A percentile compares a stretch with the other conserved stretches of the same genome.
Conservation (phyloP, 2,329 filamentous ascomycete genomes). For the Sporothrix brasiliensis region DNA sequence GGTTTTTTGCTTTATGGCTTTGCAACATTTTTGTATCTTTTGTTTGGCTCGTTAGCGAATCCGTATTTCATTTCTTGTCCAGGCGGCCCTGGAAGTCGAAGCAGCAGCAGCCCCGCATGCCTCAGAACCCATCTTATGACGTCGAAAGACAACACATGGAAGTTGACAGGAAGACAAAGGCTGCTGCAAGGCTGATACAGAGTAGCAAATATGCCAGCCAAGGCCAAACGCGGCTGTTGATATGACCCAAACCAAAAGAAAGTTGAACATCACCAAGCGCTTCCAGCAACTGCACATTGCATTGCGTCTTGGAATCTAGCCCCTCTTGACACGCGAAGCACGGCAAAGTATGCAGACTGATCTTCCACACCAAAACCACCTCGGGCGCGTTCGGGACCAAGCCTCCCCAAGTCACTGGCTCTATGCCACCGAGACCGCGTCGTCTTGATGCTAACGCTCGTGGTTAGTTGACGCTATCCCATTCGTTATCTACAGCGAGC, state of each 20-base stretch:
- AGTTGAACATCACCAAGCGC: neutral
- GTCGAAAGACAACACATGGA: slow-evolving; percentile 8
- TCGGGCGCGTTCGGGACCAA: slow-evolving; percentile 27
- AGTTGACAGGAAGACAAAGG: neutral
- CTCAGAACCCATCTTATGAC: neutral
- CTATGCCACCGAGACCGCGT: neutral
- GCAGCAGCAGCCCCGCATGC: neutral
- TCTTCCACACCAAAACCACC: neutral
- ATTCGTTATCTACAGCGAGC: slow-evolving; percentile 43
- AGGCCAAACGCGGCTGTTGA: neutral
- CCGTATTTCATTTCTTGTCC: slow-evolving; percentile 2
- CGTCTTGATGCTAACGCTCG: slow-evolving; percentile 39
- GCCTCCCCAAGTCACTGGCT: neutral
- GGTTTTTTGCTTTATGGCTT: neutral
- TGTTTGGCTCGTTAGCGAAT: slow-evolving; percentile 11
- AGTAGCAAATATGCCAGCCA: neutral
- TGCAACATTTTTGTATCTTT: neutral
- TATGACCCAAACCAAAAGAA: neutral
- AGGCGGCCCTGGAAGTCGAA: neutral
- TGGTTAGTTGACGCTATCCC: slow-evolving; percentile 45
- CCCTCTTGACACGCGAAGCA: neutral
- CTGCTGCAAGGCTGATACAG: neutral
- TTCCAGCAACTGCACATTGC: too few species aligned
- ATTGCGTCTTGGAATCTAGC: neutral
- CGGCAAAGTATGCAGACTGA: neutral